Conservation (phyloP, 139 green algal species). For the Ostreobium quekettii region DNA sequence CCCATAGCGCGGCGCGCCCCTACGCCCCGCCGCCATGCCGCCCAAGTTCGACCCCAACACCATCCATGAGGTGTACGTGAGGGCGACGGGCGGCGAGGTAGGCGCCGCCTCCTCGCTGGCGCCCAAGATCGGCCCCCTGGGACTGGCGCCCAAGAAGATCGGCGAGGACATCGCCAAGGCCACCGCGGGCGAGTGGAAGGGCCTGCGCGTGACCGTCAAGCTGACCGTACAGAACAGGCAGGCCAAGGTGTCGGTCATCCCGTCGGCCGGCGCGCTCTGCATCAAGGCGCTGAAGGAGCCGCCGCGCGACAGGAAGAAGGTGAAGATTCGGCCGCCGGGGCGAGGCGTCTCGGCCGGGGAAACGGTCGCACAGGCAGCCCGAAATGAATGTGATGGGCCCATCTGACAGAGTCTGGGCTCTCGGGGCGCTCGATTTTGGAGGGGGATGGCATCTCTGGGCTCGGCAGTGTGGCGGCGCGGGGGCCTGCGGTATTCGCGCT, state of each 20-base stretch:
- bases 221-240: conserved; percentile 97
- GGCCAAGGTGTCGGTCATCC: conserved; percentile 95
- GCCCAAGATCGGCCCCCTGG: conserved; percentile 98
- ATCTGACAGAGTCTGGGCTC: no score
- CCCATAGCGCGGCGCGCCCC: no score
- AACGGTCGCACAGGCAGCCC: no score
- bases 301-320: conserved; percentile 89
- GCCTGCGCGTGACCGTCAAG: conserved; percentile 96
- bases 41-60: conserved; percentile 92
- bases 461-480: no score
- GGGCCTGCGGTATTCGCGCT: no score
- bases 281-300: conserved; percentile 99
- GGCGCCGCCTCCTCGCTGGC: conserved; percentile 95
- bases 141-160: conserved; percentile 99
- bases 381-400: no score
- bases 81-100: conserved; percentile 95
- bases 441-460: no score
- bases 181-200: conserved; percentile 98
- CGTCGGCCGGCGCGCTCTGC: conserved; percentile 87
- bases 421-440: no score
- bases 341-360: no score
- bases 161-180: conserved; percentile 99
- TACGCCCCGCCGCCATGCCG: no score
- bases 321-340: no score
- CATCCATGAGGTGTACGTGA: conserved; percentile 88